A percentile compares a stretch with the other conserved stretches of the same genome.
Conservation (phyloP, 2,329 filamentous ascomycete species). For the Cordyceps cateniannulata region DNA sequence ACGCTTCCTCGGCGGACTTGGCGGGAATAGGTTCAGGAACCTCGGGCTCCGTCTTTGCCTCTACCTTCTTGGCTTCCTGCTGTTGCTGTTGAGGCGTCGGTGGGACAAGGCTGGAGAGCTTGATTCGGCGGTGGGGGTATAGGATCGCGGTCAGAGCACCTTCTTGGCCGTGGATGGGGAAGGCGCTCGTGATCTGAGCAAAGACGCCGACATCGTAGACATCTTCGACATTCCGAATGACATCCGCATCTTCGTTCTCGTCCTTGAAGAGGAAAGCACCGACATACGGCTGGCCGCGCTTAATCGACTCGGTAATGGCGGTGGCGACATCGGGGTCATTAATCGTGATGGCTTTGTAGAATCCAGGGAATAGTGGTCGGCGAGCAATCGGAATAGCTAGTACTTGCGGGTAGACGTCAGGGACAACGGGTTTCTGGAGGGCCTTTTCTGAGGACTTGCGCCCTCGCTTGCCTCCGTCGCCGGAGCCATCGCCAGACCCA, state of each 20-base stretch:
- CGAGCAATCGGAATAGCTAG: constrained; percentile 95
- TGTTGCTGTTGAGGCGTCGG: constrained; percentile 34
- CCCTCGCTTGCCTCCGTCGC: constrained; percentile 64
- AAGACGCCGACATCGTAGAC: constrained; percentile 96
- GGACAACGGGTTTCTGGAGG: constrained; percentile 80
- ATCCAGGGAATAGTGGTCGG: constrained; percentile 89
- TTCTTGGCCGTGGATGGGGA: constrained; percentile 82
- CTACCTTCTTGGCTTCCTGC: constrained; percentile 36
- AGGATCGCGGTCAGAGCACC: constrained; percentile 84
- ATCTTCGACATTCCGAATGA: constrained; percentile 83
- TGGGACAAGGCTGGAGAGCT: constrained; percentile 75
- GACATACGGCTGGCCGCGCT: constrained; percentile 93
- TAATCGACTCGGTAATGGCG: constrained; percentile 94
- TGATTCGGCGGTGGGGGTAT: constrained; percentile 92
- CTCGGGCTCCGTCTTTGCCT: constrained; percentile 41
- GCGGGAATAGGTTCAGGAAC: constrained; percentile 53
- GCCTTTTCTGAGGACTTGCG: constrained; percentile 67
- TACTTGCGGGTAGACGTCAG: constrained; percentile 94
- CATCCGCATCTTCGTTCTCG: constrained; percentile 86
- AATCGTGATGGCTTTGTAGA: constrained; percentile 98
- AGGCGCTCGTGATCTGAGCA: constrained; percentile 94
- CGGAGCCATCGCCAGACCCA: constrained; percentile 33
- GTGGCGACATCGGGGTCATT: constrained; percentile 84
- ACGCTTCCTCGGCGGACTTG: constrained; percentile 47
- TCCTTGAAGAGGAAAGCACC: constrained; percentile 97